Base-by-base conservation (phyloP, 2,329 filamentous ascomycete genomes). In the Fusarium tanahbumbuense region DNA sequence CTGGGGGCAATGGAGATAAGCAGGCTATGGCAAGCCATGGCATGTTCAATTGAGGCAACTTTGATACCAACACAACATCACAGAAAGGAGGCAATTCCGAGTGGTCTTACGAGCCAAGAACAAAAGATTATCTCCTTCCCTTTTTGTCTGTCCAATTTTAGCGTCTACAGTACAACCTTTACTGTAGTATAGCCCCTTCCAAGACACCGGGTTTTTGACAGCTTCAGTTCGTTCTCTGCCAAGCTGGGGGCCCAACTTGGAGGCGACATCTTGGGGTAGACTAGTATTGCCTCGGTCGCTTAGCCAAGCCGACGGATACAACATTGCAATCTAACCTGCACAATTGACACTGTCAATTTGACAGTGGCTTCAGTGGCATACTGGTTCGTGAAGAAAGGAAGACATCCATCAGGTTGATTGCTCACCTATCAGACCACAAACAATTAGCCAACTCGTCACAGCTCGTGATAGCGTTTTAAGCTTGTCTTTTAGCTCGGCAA, bases 381-480 rank as follows among this genome's bases (percentile, higher is more conserved):
- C 9, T 27, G 25, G 10, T 27, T 28, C 10, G 27, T 28, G 10
- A 30, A 30, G 12, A 13, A 30, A 30, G 1, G 12, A 30, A 30
- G 28, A 30, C 28, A 30, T 13, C 28, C 28, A 30, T 28, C 28
- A 28, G 11, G 5, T 28, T 13, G 11, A 28, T 28, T 28, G 28
- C 11, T 28, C 28, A 41, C 37, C 16, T 16, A 46, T 50, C 37
- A 48, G 1, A 9, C 13, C 5, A 8, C 1, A n/a, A 10, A 7
- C 34, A 18, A 52, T 23, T 37, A 37, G 25, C 11, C 10, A 34
- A 10, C 18, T 40, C 55, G 55, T 67, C 63, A 67, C 12, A 52
- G 34, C 23, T 53, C 23, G 61, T 55, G 62, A 67, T 67, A 57
- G 44, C 48, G 23, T 56, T 70, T 70, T 73, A 72, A 73, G 70